Percentiles rank a stretch among this genome's conserved stretches.
These are phyloP conservation scores for Blastobotrys capitulatus DNA, from an alignment of 1,139 yeast species.

Conservation along the genomic window DNA sequence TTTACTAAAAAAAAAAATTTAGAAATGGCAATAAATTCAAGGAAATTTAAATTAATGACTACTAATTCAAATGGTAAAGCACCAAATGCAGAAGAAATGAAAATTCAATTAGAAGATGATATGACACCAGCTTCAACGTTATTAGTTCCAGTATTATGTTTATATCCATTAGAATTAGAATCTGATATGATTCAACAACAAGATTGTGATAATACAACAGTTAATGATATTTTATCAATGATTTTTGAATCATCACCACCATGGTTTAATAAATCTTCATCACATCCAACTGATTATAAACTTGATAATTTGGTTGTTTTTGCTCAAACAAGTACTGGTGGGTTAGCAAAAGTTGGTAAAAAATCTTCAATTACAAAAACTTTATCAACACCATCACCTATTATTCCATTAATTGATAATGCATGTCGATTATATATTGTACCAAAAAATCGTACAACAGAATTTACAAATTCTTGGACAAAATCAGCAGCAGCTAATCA, in stretches of 20 bases:
- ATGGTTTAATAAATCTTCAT: conserved; percentile 52
- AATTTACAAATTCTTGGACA: conserved; percentile 67
- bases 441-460: conserved; percentile 60
- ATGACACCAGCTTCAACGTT: conserved; percentile 73
- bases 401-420: conserved; percentile 73
- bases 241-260: conserved; percentile 59
- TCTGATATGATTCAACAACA: conserved; percentile 72
- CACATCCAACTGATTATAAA: conserved; percentile 40
- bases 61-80: conserved; percentile 10
- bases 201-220: conserved; percentile 61
- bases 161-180: conserved; percentile 82
- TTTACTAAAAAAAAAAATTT: conserved; percentile 32
- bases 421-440: conserved; percentile 71
- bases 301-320: conserved; percentile 60
- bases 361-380: conserved; percentile 63
- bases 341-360: conserved; percentile 79
- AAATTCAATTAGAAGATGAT: conserved; percentile 58
- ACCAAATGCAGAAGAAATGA: conserved; percentile 18
- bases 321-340: conserved; percentile 80
- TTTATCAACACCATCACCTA: conserved; percentile 56
- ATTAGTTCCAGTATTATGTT: conserved; percentile 69
- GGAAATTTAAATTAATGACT: conserved; percentile 21
- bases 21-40: conserved; percentile 32
- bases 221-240: conserved; percentile 33
- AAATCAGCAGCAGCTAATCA: conserved; percentile 38